Percentiles rank a stretch among this genome's conserved stretches.
These are phyloP conservation scores for Cutaneotrichosporon sp. DNA, from an alignment of 1,284 basidiomycete species.

Conservation along the genomic window DNA sequence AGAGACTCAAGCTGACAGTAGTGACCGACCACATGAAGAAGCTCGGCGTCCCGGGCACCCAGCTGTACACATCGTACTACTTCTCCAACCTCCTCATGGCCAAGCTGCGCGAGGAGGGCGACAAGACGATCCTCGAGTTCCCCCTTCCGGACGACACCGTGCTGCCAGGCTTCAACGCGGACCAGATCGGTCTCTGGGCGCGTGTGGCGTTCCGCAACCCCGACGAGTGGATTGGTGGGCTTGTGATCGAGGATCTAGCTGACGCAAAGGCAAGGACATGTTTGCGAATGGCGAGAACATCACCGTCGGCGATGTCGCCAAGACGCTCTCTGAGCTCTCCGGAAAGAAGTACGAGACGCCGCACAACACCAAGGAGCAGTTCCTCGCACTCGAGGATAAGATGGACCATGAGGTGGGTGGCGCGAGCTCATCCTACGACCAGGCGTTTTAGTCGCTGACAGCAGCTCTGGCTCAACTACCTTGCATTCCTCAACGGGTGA, in stretches of 20 bases:
- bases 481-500: conserved; percentile 12
- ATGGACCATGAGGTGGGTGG: conserved; percentile 7
- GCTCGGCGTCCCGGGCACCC: conserved; percentile 18
- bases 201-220: conserved; percentile 30
- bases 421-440: too few species aligned
- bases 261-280: conserved; percentile 15
- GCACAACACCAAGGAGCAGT: conserved; percentile 8
- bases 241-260: not conserved
- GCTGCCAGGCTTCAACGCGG: conserved; percentile 23
- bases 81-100: conserved; percentile 10
- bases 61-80: conserved; percentile 20
- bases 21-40: conserved; percentile 28
- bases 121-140: conserved; percentile 12
- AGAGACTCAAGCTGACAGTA: not conserved
- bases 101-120: conserved; percentile 8
- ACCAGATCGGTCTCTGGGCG: conserved; percentile 33
- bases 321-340: conserved; percentile 5
- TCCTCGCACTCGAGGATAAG: conserved; percentile 2
- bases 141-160: conserved; percentile 28
- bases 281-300: conserved; percentile 12
- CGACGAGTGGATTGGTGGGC: conserved; percentile 33
- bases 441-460: too few species aligned
- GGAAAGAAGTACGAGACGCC: conserved; percentile 6
- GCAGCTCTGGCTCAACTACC: conserved; percentile 22
- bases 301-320: conserved; percentile 6